These are phyloP conservation scores for Serendipita sp. DNA, from an alignment of 768 basidiomycete species.

Conservation along the genomic window DNA sequence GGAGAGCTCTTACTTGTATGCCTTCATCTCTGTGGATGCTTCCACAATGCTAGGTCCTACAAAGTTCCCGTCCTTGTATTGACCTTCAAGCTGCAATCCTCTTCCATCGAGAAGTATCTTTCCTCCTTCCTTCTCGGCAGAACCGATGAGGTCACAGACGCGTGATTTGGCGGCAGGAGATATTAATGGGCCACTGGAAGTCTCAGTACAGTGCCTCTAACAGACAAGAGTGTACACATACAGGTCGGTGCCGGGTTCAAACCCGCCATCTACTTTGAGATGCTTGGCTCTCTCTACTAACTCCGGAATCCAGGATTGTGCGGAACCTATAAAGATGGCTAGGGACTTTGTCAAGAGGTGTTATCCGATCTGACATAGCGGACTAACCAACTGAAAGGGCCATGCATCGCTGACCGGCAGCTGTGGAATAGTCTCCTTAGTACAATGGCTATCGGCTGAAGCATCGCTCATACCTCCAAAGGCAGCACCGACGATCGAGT, in stretches of 20 bases:
- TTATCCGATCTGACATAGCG: background rate
- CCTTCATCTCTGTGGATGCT: slow-evolving; percentile 66
- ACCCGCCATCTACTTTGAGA: slow-evolving; percentile 78
- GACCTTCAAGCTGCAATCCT: slow-evolving; percentile 32
- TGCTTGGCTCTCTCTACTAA: slow-evolving; percentile 65
- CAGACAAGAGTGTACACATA: slow-evolving; percentile 26
- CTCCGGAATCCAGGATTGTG: slow-evolving; percentile 65
- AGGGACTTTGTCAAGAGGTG: background rate
- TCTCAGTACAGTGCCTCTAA: slow-evolving; percentile 7
- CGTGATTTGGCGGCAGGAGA: slow-evolving; percentile 66
- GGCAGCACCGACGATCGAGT: slow-evolving; percentile 85
- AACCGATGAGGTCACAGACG: slow-evolving; percentile 53
- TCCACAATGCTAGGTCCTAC: slow-evolving; percentile 86
- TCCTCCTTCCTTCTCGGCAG: slow-evolving; percentile 52
- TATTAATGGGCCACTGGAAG: slow-evolving; percentile 29
- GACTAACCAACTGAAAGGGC: slow-evolving; percentile 73
- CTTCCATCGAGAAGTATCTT: slow-evolving; percentile 80
- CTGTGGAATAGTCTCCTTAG: slow-evolving; percentile 18
- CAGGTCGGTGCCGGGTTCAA: slow-evolving; percentile 75
- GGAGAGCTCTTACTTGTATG: slow-evolving; percentile 51
- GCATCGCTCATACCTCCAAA: slow-evolving; percentile 39
- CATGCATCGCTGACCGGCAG: slow-evolving; percentile 97
- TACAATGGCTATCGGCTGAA: slow-evolving; percentile 17
- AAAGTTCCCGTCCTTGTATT: slow-evolving; percentile 83
- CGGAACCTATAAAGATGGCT: slow-evolving; percentile 62